These are phyloP conservation scores for Coffea humblotiana DNA, from an alignment of 305 asterid species.

Conservation along the genomic window DNA sequence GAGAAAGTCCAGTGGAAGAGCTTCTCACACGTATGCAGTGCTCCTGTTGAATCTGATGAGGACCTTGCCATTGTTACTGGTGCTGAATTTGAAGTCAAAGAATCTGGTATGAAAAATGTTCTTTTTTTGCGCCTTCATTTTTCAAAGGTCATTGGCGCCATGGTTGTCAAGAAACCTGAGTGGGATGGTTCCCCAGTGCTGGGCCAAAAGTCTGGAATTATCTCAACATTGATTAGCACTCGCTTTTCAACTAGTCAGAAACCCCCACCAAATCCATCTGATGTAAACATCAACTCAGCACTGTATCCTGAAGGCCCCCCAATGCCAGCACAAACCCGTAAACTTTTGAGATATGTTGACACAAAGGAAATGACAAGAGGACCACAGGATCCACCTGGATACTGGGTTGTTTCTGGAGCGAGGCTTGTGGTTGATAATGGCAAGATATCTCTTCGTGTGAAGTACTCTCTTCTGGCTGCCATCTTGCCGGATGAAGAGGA, in stretches of 20 bases:
- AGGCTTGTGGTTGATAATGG: conserved; percentile 67
- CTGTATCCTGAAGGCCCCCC: conserved; percentile 83
- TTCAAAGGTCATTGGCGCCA: conserved; percentile 54
- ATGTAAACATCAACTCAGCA: conserved; percentile 68
- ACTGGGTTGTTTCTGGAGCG: conserved; percentile 87
- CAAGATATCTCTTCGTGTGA: conserved; percentile 65
- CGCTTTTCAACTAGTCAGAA: conserved; percentile 56
- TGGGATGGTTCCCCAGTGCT: conserved; percentile 75
- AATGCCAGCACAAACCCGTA: conserved; percentile 50
- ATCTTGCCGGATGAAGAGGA: conserved; percentile 55
- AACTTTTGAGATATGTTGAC: conserved; percentile 67
- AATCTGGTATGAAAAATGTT: conserved; percentile 62
- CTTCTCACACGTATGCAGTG: conserved; percentile 66
- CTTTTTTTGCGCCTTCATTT: conserved; percentile 59
- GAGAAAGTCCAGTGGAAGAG: conserved; percentile 81
- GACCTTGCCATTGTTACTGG: conserved; percentile 68
- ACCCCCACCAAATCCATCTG: conserved; percentile 64
- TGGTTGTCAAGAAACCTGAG: conserved; percentile 57
- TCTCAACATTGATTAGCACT: conserved; percentile 58
- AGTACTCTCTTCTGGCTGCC: conserved; percentile 62
- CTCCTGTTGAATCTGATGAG: conserved; percentile 67
- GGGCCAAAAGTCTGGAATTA: conserved; percentile 65
- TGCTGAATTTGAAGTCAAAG: conserved; percentile 60
- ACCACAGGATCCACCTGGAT: conserved; percentile 75
- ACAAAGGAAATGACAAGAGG: conserved; percentile 74